A percentile compares a stretch with the other conserved stretches of the same genome.
Conservation (phyloP, 2,329 filamentous ascomycete genomes). For the Fusarium paranaense region DNA sequence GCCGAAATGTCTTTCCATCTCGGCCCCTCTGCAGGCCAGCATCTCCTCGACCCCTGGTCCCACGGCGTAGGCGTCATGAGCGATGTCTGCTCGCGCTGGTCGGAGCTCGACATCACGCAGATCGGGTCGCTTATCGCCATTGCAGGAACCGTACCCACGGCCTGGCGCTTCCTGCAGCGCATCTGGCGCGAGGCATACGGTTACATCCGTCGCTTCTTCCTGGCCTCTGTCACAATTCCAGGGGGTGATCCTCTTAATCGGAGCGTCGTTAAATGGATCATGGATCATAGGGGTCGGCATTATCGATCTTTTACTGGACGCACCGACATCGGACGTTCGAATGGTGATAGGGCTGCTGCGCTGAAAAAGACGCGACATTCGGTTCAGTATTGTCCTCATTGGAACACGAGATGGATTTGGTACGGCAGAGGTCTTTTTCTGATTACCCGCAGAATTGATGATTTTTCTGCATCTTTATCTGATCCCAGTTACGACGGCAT, state of each 20-base stretch:
- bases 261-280: constrained; percentile 59
- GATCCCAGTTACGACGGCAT: constrained; percentile 60
- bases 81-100: constrained; percentile 54
- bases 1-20: constrained; percentile 40
- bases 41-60: constrained; percentile 46
- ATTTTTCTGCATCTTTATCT: constrained; percentile 50
- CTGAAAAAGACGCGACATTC: constrained; percentile 56
- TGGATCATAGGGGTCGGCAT: constrained; percentile 52
- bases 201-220: constrained; percentile 56
- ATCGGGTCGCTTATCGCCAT: constrained; percentile 59
- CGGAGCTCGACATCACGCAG: constrained; percentile 59
- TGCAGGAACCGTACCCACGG: constrained; percentile 55
- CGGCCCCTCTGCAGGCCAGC: constrained; percentile 25
- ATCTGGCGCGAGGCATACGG: constrained; percentile 53
- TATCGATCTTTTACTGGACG: constrained; percentile 58
- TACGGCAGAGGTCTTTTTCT: constrained; percentile 60
- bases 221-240: constrained; percentile 58
- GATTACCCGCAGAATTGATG: constrained; percentile 55
- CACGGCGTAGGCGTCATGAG: constrained; percentile 51
- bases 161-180: constrained; percentile 52
- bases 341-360: constrained; percentile 52
- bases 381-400: constrained; percentile 59
- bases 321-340: constrained; percentile 51
- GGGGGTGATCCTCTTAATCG: constrained; percentile 58
- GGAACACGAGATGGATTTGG: constrained; percentile 61